Conservation (phyloP, 306 rosid genomes). For the Fragaria ananassa region DNA sequence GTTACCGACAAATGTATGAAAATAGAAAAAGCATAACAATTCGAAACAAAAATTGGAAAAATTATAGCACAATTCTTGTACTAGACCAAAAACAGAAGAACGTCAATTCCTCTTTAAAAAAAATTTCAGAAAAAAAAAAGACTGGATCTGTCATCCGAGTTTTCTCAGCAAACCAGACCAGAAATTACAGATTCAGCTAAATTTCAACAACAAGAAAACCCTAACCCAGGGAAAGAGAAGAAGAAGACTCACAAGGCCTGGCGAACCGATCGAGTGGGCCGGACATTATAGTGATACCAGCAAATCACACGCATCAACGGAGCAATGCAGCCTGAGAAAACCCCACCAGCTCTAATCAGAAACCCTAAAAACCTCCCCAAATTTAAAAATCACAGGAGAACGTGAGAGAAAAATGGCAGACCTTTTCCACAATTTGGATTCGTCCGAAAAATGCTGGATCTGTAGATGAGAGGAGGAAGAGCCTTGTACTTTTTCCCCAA, state of each 20-base stretch:
- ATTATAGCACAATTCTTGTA: neutral
- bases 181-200: conserved; percentile 32
- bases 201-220: neutral
- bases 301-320: conserved; percentile 22
- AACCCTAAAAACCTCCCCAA: conserved; percentile 35
- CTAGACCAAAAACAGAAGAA: neutral
- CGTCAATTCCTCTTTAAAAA: neutral
- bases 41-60: neutral
- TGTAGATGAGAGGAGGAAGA: neutral
- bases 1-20: neutral
- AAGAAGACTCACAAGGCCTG: conserved; percentile 59
- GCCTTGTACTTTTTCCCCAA: neutral
- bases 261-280: conserved; percentile 77
- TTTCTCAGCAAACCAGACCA: conserved; percentile 7
- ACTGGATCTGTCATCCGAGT: neutral
- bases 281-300: conserved; percentile 44
- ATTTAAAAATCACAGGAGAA: neutral
- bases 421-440: neutral
- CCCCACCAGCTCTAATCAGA: conserved; percentile 29
- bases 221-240: neutral
- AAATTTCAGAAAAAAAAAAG: neutral
- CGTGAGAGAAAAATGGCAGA: neutral
- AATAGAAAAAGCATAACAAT: neutral
- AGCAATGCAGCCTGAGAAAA: conserved; percentile 12
- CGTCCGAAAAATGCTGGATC: conserved; percentile 16